phyloP scores from a whole-genome alignment of 805 yeast genomes.

The Lipomyces oligophaga region DNA sequence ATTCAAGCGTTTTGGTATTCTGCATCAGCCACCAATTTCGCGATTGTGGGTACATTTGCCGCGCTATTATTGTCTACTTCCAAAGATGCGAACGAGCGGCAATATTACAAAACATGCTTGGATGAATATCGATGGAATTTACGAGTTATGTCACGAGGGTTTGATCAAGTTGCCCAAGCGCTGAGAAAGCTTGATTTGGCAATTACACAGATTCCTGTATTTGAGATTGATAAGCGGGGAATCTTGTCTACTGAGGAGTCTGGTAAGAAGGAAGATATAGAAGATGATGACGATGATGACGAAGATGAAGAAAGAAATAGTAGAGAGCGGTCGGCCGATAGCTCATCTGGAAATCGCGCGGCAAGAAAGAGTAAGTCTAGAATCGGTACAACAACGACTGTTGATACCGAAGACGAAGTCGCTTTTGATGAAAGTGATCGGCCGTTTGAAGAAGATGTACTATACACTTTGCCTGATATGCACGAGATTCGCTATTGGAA shows the following conservation, averaged over 20 bases:
- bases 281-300: constrained; percentile 18
- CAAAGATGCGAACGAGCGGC: constrained; percentile 66
- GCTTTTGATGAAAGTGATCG: constrained; percentile 4
- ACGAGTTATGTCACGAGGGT: constrained; percentile 69
- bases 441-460: constrained; percentile 18
- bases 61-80: constrained; percentile 29
- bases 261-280: constrained; percentile 9
- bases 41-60: constrained; percentile 36
- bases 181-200: constrained; percentile 67
- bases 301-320: constrained; percentile 5
- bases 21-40: constrained; percentile 26
- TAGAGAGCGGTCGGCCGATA: background rate
- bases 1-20: constrained; percentile 33
- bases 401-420: background rate
- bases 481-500: constrained; percentile 20
- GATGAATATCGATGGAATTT: constrained; percentile 74
- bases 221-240: constrained; percentile 8
- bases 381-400: background rate
- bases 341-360: background rate
- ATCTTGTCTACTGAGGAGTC: background rate
- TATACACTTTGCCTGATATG: constrained; percentile 9
- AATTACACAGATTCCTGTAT: constrained; percentile 63
- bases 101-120: constrained; percentile 61
- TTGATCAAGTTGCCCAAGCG: constrained; percentile 75
- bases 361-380: background rate